Evolutionary conservation across 2,329 filamentous ascomycete genomes (phyloP).

Genomic region (Monilinia fructigena): DNA sequence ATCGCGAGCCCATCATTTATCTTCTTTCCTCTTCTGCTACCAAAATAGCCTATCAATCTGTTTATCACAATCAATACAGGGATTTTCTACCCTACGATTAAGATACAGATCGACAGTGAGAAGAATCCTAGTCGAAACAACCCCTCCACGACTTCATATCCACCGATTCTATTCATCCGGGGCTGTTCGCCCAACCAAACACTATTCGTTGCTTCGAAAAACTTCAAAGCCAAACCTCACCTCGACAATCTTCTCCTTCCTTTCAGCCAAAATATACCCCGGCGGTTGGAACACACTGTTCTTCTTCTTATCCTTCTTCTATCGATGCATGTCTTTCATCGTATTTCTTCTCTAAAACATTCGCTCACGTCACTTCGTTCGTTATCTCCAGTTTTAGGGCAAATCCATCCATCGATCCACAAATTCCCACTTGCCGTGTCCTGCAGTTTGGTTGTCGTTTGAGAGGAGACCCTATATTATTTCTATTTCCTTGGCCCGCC

Average conservation of each 20-base stretch:
- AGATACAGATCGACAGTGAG: constrained; percentile 20
- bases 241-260: constrained; percentile 2
- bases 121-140: constrained; percentile 13
- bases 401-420: constrained; percentile 16
- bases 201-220: not conserved
- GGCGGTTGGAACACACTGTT: not conserved
- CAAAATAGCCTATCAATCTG: constrained; percentile 2
- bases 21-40: not conserved
- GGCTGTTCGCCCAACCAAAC: not conserved
- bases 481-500: constrained; percentile 15
- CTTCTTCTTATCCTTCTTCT: not conserved
- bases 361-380: constrained; percentile 20
- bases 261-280: constrained; percentile 10
- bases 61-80: constrained; percentile 15
- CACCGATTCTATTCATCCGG: constrained; percentile 1
- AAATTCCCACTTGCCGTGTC: constrained; percentile 15
- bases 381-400: constrained; percentile 17
- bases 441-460: constrained; percentile 14
- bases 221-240: not conserved
- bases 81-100: constrained; percentile 11
- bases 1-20: not conserved
- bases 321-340: not conserved
- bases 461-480: constrained; percentile 1
- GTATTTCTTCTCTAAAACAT: not conserved
- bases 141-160: constrained; percentile 11